These are phyloP conservation scores for Selaginella tamariscina DNA, from an alignment of 75 land plant genomes.

Conservation along the genomic window DNA sequence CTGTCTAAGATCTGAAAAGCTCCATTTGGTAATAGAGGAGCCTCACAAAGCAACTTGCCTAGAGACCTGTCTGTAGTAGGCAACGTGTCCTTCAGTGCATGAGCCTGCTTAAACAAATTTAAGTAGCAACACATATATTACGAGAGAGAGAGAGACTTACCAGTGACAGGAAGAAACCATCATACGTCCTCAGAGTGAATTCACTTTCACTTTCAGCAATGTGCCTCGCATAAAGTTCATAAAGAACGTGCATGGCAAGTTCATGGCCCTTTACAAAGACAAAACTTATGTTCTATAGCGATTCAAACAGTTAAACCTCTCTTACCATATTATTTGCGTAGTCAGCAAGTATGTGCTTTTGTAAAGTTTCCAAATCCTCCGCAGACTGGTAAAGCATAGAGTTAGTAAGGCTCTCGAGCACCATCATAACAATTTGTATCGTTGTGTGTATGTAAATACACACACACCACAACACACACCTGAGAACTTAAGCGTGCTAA, in stretches of 20 bases:
- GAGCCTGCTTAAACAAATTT: conserved; percentile 38
- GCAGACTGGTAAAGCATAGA: conserved; percentile 33
- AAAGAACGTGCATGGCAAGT: conserved; percentile 83
- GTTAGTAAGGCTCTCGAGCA: not conserved
- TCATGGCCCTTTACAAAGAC: conserved; percentile 87
- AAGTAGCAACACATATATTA: not conserved
- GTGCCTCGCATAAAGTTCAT: conserved; percentile 57
- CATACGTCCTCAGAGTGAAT: conserved; percentile 45
- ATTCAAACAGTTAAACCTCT: not conserved
- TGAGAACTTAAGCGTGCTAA: conserved; percentile 68
- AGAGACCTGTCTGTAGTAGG: conserved; percentile 88
- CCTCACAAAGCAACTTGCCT: conserved; percentile 67
- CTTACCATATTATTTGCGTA: conserved; percentile 62
- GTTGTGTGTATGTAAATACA: too few relatives aligned
- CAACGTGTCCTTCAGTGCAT: conserved; percentile 63
- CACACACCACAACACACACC: conserved; percentile 25
- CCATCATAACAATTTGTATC: not conserved
- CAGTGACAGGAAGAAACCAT: conserved; percentile 60
- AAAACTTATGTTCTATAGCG: not conserved
- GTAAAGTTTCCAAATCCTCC: conserved; percentile 40
- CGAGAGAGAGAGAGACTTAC: conserved; percentile 27
- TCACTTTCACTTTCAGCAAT: conserved; percentile 7
- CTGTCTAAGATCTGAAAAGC: conserved; percentile 52
- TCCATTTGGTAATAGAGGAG: conserved; percentile 55
- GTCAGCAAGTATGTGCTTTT: conserved; percentile 46